A percentile compares a stretch with the other conserved stretches of the same genome.
Conservation (phyloP, 768 basidiomycete species). For the Clitopilus passeckerianus region DNA sequence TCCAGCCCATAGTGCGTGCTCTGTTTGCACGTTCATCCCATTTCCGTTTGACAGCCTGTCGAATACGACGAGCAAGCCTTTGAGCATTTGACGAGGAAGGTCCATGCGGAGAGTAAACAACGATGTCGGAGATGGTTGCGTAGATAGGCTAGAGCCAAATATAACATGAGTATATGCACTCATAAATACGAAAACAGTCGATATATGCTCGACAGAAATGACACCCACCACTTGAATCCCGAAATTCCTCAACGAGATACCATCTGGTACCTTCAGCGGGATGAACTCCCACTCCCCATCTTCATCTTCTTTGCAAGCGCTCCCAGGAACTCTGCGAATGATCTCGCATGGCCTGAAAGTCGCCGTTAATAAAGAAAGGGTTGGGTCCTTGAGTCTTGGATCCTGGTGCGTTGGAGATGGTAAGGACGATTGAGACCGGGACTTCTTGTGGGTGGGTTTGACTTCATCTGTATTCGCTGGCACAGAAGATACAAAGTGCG, state of each 20-base stretch:
- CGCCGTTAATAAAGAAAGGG: conserved; percentile 30
- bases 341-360: conserved; percentile 37
- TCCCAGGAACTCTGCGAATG: conserved; percentile 20
- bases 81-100: conserved; percentile 43
- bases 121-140: conserved; percentile 84
- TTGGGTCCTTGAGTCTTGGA: conserved; percentile 2
- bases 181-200: too few relatives aligned
- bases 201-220: conserved; percentile 3
- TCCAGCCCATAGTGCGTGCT: background rate
- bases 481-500: background rate
- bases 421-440: background rate
- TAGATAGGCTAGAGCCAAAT: conserved; percentile 63
- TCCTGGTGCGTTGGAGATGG: background rate
- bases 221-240: conserved; percentile 80
- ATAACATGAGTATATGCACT: conserved; percentile 1
- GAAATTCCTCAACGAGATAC: conserved; percentile 82
- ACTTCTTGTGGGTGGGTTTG: background rate
- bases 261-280: conserved; percentile 70
- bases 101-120: conserved; percentile 80
- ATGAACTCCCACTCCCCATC: conserved; percentile 59
- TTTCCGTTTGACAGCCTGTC: conserved; percentile 56
- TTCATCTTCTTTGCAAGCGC: conserved; percentile 6
- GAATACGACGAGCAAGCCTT: conserved; percentile 61
- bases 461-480: background rate
- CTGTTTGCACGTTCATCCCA: conserved; percentile 36